These are phyloP conservation scores for Endocalyx cinctus DNA, from an alignment of 2,329 filamentous ascomycete species.

Conservation along the genomic window DNA sequence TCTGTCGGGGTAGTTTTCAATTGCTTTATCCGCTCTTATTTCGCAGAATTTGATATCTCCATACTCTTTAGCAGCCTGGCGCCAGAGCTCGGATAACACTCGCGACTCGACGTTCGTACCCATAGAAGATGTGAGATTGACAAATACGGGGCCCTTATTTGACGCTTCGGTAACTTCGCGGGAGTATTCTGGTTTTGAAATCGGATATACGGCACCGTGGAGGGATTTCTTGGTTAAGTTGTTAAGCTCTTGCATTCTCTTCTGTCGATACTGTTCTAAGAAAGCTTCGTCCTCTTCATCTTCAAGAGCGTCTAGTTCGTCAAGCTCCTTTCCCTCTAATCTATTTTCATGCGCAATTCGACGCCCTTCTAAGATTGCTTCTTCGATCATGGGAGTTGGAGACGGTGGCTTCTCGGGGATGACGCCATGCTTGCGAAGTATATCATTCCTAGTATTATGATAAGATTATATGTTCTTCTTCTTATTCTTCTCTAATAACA, in stretches of 20 bases:
- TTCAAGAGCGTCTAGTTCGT: conserved; percentile 89
- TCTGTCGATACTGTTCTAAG: conserved; percentile 79
- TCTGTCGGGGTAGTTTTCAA: conserved; percentile 90
- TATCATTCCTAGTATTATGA: conserved; percentile 78
- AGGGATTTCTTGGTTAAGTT: conserved; percentile 70
- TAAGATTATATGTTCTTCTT: too few species aligned
- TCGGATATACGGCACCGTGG: conserved; percentile 85
- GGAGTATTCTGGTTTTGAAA: conserved; percentile 91
- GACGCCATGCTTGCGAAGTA: conserved; percentile 90
- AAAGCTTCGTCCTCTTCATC: conserved; percentile 95
- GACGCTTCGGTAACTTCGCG: conserved; percentile 90
- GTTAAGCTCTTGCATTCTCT: conserved; percentile 79
- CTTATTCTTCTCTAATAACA: too few species aligned
- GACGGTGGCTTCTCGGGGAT: conserved; percentile 98
- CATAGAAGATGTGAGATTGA: conserved; percentile 74
- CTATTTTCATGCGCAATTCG: conserved; percentile 85
- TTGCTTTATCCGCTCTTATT: conserved; percentile 86
- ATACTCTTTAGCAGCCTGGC: conserved; percentile 76
- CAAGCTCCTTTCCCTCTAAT: conserved; percentile 87
- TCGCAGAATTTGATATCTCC: conserved; percentile 97
- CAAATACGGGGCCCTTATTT: conserved; percentile 61
- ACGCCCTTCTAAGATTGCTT: conserved; percentile 81
- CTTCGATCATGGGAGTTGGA: conserved; percentile 92
- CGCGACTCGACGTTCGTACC: conserved; percentile 82
- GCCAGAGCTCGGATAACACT: conserved; percentile 80